Base-by-base conservation (phyloP, 23 red algal genomes). In the Rhodosorus marinus region DNA sequence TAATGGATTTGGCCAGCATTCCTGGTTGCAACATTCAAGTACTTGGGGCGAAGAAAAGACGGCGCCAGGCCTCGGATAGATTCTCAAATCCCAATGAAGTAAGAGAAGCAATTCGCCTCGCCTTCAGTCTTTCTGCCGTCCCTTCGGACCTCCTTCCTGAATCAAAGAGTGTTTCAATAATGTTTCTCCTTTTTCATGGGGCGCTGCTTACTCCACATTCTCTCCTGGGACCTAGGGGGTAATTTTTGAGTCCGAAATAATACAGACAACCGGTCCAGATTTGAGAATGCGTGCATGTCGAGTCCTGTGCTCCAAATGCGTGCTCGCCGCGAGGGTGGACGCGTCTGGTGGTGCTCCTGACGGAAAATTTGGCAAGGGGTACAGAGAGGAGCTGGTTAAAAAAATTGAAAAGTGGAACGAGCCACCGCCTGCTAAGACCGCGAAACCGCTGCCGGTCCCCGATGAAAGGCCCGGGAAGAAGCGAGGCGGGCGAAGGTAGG, bases 331-430 rank as follows among this genome's bases (percentile, higher is more conserved):
- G 4, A 52, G 82, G 24, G 67, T 90, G 20, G 82, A 90, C 43
- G 28, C 33, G 31, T 38, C 70, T 15, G 60, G 57, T n/a, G 43
- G 55, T 40, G 43, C 47, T 5, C 30, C 20, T 8, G 82, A 74
- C 29, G 82, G 82, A 8, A 27, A 26, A 35, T 52, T 74, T 28
- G 82, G 82, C 22, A 46, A 49, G 24, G 28, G 25, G 58, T 56
- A 72, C 14, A 34, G 68, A 14, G 49, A 63, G 21, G 60, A 53
- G 33, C 36, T 90, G 20, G 62, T 65, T 33, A 68, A 47, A 49
- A 76, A 77, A n/a, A 79, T 90, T 63, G 64, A 47, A 31, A 66
- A 90, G 35, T 78, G 70, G 82, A 54, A 65, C 64, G 69, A 74
- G 29, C 61, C 71, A 14, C 82, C 81, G 4, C 82, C 82, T 0